Base-by-base conservation (phyloP, 129 eudicot genomes). In the Saposhnikovia divaricata region DNA sequence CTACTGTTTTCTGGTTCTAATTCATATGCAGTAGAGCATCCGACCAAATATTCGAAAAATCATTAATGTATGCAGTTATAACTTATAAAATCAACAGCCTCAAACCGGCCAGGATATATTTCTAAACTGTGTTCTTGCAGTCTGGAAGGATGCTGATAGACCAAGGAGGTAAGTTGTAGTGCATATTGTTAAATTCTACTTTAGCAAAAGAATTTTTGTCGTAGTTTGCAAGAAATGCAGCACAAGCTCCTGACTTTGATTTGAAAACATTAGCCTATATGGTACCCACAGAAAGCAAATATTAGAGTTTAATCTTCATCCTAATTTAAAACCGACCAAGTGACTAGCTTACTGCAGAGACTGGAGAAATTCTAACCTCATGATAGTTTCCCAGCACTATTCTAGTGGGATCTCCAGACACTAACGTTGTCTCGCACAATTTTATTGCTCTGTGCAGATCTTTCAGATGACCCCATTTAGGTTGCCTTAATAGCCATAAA, bases 131-230 rank as follows among this genome's bases (percentile, higher is more conserved):
- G 87, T 89, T 83, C 80, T 87, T 89, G 90, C 93, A 89, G 81
- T 89, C 93, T 6, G 93, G 93, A 76, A 89, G 90, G 50, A 89
- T 87, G 90, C 93, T 89, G 59, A 89, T 85, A 28, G 93, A 89
- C 93, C 93, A 89, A 71, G 93, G 90, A 19, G 93, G 93, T 69
- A 89, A 74, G 61, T 87, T 83, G 78, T 89, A 87, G 61, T 85
- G 89, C 78, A 9, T 81, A 68, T 81, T 78, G 14, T 86, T 81
- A 51, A 87, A 86, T 10, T 85, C 42, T 74, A 89, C 90, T 71
- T 63, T 89, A 40, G 89, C 93, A 78, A 39, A 85, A n/a, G 90
- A 87, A 72, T 80, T 80, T 44, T 80, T 79, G 69, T 89, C 69
- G 51, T 87, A 87, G 74, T 89, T 89, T 74, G 93, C 93, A 73